These are phyloP conservation scores for Petunia secreta DNA, from an alignment of 257 asterid genomes.

Conservation along the genomic window DNA sequence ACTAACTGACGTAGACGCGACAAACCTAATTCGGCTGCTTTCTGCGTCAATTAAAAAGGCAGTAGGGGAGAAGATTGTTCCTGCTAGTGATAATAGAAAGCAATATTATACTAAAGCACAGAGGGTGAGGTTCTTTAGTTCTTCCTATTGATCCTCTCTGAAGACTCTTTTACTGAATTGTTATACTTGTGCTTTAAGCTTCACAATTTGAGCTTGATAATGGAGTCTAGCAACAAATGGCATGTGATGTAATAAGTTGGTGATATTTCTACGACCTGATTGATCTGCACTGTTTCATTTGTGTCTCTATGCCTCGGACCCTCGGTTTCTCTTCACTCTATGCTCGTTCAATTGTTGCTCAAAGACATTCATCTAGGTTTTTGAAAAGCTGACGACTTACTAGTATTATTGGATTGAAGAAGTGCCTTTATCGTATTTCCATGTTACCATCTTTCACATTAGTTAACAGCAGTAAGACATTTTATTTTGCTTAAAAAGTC, in stretches of 20 bases:
- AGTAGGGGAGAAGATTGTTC: slow-evolving; percentile 93
- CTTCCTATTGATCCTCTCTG: slow-evolving; percentile 5
- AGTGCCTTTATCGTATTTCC: neutral
- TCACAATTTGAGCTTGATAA: neutral
- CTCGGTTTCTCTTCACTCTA: neutral
- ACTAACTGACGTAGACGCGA: slow-evolving; percentile 84
- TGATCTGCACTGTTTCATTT: slow-evolving; percentile 7
- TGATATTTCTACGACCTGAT: slow-evolving; percentile 15
- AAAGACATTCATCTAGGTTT: neutral
- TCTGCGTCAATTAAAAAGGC: slow-evolving; percentile 91
- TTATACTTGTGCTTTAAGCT: slow-evolving; percentile 9
- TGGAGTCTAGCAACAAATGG: neutral
- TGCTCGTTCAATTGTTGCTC: slow-evolving; percentile 1
- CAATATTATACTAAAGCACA: slow-evolving; percentile 78
- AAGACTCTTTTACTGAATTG: neutral
- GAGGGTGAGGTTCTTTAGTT: slow-evolving; percentile 48
- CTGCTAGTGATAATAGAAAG: slow-evolving; percentile 83
- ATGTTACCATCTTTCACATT: slow-evolving; percentile 19
- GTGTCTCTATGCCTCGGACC: slow-evolving; percentile 1
- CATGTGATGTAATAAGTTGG: slow-evolving; percentile 7
- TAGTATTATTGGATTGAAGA: neutral
- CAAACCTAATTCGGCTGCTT: slow-evolving; percentile 88
- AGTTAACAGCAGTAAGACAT: neutral
- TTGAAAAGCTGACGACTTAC: neutral
- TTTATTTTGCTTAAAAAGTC: neutral